Percentiles rank a stretch among this genome's conserved stretches.
phyloP scores from a whole-genome alignment of 192 early-diverging fungal genomes.

The Linnemannia schmuckeri region DNA sequence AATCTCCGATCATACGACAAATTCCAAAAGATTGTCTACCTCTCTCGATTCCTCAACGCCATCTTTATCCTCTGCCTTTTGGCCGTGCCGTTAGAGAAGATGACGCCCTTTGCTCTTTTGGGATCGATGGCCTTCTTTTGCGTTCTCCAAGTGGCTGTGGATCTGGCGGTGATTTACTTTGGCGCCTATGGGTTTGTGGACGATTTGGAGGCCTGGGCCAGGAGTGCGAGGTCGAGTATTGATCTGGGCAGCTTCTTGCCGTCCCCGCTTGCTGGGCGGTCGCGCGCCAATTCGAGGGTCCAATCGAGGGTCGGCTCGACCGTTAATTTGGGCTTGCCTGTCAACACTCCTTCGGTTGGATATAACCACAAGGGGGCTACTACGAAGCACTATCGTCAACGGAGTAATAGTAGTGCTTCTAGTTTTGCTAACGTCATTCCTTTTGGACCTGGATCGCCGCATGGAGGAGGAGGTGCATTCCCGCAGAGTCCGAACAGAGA shows the following conservation, averaged over 20 bases:
- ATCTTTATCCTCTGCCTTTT: conserved; percentile 31
- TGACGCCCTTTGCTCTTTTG: conserved; percentile 39
- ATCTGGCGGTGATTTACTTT: conserved; percentile 48
- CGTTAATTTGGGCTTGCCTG: neutral
- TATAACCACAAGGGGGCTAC: conserved; percentile 1
- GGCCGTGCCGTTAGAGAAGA: conserved; percentile 26
- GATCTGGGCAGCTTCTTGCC: conserved; percentile 37
- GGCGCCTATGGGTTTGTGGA: conserved; percentile 45
- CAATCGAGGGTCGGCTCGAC: conserved; percentile 19
- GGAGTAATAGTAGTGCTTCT: neutral
- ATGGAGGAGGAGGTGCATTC: neutral
- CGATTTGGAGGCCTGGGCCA: conserved; percentile 43
- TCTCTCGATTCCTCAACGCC: conserved; percentile 36
- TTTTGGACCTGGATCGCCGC: neutral
- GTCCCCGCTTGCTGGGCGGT: conserved; percentile 28
- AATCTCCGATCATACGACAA: conserved; percentile 40
- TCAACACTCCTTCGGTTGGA: neutral
- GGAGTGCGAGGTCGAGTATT: conserved; percentile 37
- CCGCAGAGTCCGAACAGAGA: neutral
- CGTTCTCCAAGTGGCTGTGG: conserved; percentile 26
- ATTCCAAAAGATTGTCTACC: conserved; percentile 44
- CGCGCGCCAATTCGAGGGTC: conserved; percentile 12
- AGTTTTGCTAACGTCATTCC: neutral
- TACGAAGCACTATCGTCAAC: neutral
- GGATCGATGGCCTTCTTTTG: conserved; percentile 43